A percentile compares a stretch with the other conserved stretches of the same genome.
Evolutionary conservation across 352 stramenopile genomes (phyloP).

Genomic region (Pythium graminicola): DNA sequence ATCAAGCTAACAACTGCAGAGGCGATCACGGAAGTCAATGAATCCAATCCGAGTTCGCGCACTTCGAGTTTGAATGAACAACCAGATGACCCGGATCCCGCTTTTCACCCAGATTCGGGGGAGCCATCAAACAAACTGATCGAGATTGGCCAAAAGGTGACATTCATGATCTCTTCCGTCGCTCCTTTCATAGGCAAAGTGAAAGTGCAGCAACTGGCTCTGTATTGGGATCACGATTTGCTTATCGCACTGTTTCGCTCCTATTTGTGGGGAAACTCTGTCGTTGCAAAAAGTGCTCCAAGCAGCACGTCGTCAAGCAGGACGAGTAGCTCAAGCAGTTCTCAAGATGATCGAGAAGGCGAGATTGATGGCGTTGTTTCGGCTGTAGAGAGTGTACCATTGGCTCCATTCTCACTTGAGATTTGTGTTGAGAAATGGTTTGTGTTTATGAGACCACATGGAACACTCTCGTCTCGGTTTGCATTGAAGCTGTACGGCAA

Average conservation of each 20-base stretch:
- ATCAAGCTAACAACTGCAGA: conserved; percentile 30
- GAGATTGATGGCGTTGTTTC: not conserved
- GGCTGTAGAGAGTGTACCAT: not conserved
- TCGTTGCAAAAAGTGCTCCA: conserved; percentile 21
- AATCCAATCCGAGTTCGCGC: conserved; percentile 18
- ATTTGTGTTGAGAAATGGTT: conserved; percentile 47
- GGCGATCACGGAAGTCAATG: conserved; percentile 31
- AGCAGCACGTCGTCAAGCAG: conserved; percentile 31
- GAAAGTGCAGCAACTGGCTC: conserved; percentile 36
- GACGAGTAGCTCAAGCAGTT: conserved; percentile 21
- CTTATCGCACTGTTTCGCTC: conserved; percentile 52
- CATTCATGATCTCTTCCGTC: conserved; percentile 42
- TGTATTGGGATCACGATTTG: conserved; percentile 74
- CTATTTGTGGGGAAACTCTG: conserved; percentile 34
- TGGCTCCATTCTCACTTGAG: conserved; percentile 30
- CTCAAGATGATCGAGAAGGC: not conserved
- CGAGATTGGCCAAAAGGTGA: conserved; percentile 49
- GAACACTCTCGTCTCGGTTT: conserved; percentile 32
- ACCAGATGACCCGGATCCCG: conserved; percentile 30
- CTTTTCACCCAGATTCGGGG: conserved; percentile 36
- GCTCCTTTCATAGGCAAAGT: conserved; percentile 49
- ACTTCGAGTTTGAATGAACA: conserved; percentile 18
- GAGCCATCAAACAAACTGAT: conserved; percentile 44
- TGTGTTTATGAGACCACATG: conserved; percentile 47
- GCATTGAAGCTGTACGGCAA: conserved; percentile 36